These are phyloP conservation scores for Austropuccinia psidii DNA, from an alignment of 1,284 basidiomycete genomes.

Conservation along the genomic window DNA sequence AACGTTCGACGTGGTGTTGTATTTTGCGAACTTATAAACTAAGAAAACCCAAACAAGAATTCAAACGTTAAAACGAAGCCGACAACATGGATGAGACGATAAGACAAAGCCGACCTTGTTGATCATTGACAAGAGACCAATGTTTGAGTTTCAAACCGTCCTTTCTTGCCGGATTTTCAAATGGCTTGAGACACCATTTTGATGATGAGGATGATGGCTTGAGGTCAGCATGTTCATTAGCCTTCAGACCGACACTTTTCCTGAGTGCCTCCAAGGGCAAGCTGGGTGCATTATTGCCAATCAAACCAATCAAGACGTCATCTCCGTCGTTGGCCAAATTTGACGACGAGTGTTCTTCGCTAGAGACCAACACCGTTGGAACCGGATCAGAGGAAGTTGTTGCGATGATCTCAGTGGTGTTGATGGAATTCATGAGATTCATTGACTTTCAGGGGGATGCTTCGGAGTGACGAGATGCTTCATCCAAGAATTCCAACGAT, in stretches of 20 bases:
- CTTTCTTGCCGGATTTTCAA: conserved; percentile 19
- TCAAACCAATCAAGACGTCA: background rate
- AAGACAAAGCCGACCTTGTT: background rate
- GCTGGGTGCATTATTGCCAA: conserved; percentile 16
- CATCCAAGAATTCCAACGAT: too few relatives aligned
- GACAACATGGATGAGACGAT: background rate
- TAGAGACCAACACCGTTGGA: too few relatives aligned
- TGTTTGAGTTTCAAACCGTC: conserved; percentile 25
- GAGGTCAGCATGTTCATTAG: background rate
- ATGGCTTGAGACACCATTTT: background rate
- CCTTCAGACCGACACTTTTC: background rate
- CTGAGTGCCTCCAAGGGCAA: conserved; percentile 10
- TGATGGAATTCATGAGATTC: too few relatives aligned
- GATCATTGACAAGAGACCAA: conserved; percentile 17
- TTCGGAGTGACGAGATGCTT: too few relatives aligned
- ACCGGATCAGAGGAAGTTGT: too few relatives aligned
- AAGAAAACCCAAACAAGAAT: background rate
- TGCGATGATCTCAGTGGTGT: too few relatives aligned
- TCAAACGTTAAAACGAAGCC: background rate
- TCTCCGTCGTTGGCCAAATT: too few relatives aligned
- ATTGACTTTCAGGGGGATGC: too few relatives aligned
- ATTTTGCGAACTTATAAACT: conserved; percentile 59
- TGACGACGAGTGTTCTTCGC: too few relatives aligned
- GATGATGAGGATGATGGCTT: background rate
- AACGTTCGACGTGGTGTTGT: conserved; percentile 62